phyloP scores from a whole-genome alignment of 495 filamentous ascomycete species.

The Peziza echinospora region DNA sequence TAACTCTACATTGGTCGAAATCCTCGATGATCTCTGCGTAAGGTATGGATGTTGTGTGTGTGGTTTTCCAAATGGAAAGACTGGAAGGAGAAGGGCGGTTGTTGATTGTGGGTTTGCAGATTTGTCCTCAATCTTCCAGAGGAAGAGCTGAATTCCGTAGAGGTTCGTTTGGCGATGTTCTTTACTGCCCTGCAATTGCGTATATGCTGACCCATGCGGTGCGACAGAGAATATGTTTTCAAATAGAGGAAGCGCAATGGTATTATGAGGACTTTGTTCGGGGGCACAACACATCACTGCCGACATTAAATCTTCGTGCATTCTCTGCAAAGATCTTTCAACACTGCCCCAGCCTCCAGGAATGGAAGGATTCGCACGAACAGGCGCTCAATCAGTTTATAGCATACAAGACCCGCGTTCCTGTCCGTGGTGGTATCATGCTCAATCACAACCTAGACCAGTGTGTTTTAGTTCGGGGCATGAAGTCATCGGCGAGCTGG shows the following conservation, averaged over 20 bases:
- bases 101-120: slow-evolving; percentile 11
- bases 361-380: slow-evolving; percentile 26
- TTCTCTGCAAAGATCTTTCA: slow-evolving; percentile 80
- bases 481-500: slow-evolving; percentile 92
- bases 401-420: slow-evolving; percentile 79
- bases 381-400: slow-evolving; percentile 76
- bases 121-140: slow-evolving; percentile 90
- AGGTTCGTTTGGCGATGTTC: slow-evolving; percentile 21
- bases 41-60: slow-evolving; percentile 7
- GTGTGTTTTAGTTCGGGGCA: slow-evolving; percentile 80
- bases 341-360: slow-evolving; percentile 51
- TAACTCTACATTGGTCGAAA: slow-evolving; percentile 15
- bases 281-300: slow-evolving; percentile 61
- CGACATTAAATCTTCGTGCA: slow-evolving; percentile 56
- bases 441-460: slow-evolving; percentile 81
- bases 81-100: too few species aligned
- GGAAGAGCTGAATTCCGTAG: slow-evolving; percentile 71
- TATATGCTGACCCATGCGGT: too few species aligned
- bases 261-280: slow-evolving; percentile 99
- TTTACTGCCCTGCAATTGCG: too few species aligned
- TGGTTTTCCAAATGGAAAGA: slow-evolving; percentile 1
- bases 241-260: slow-evolving; percentile 98
- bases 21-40: slow-evolving; percentile 18
- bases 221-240: slow-evolving; percentile 63
- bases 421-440: slow-evolving; percentile 81